Conservation (phyloP, 345 rosid species). For the Moringa oleifera region DNA sequence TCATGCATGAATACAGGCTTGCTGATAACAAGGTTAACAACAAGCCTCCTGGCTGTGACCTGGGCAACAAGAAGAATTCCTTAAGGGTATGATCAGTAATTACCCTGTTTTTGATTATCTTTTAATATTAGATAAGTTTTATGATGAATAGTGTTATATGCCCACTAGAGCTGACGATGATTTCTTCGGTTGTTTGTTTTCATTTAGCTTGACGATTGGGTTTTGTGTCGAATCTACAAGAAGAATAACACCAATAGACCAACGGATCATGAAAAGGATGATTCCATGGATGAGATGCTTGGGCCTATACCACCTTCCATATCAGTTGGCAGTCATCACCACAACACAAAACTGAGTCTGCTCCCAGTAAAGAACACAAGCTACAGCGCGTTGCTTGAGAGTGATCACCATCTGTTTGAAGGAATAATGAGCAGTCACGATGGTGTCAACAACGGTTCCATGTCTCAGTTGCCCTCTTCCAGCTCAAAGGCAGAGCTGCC, state of each 20-base stretch:
- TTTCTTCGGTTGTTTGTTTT: conserved; percentile 1
- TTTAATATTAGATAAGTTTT: neutral
- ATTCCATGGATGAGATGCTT: conserved; percentile 41
- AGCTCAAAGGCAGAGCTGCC: conserved; percentile 24
- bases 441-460: conserved; percentile 14
- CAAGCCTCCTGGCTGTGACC: conserved; percentile 58
- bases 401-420: conserved; percentile 34
- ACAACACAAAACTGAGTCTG: conserved; percentile 10
- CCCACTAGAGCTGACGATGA: too few relatives aligned
- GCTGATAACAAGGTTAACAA: conserved; percentile 44
- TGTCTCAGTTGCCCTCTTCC: conserved; percentile 29
- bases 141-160: neutral
- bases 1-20: conserved; percentile 95
- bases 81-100: conserved; percentile 67
- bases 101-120: conserved; percentile 7
- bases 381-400: conserved; percentile 35
- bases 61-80: conserved; percentile 73
- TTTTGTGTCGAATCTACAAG: conserved; percentile 87
- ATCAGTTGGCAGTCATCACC: conserved; percentile 25
- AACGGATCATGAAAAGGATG: conserved; percentile 54
- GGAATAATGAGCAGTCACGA: conserved; percentile 36
- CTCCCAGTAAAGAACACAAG: neutral
- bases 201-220: conserved; percentile 93
- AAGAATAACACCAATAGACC: conserved; percentile 49
- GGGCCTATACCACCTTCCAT: conserved; percentile 50